Base-by-base conservation (phyloP, 2,329 filamentous ascomycete genomes). In the Fusarium chaquense region DNA sequence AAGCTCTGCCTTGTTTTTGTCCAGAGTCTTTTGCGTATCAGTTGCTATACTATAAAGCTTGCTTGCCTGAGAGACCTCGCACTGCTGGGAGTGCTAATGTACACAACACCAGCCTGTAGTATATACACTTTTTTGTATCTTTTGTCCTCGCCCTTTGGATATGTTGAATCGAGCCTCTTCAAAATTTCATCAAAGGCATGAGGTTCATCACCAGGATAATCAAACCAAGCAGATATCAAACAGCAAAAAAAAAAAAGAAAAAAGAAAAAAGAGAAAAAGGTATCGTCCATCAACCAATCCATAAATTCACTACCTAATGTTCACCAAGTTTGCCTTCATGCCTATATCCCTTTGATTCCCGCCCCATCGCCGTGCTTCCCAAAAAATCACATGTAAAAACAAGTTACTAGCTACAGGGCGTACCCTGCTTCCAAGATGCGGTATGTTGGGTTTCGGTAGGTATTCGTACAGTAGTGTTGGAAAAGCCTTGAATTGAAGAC, bases 341-440 rank as follows among this genome's bases (percentile, higher is more conserved):
- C 71, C 71, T 68, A 57, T 70, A 62, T 70, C 63, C 67, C 67
- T 64, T 63, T 57, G 64, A 49, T 32, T 47, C 62, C 49, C 35
- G 36, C 49, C 67, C 67, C 71, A 74, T 73, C 71, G 71, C 71
- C 71, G 67, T 73, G 70, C 70, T 73, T 72, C 70, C 70, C 62
- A 62, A 67, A 69, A 62, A 69, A 58, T 45, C 53, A 62, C 58
- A 71, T 49, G 56, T 67, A 58, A 69, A 65, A 69, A 71, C 57
- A 58, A 58, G 66, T 65, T 66, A 63, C 64, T 57, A 68, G 57
- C 67, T 67, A 58, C 67, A 73, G 62, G 57, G 57, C 47, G 53
- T 51, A 22, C 63, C 50, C 67, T 68, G 67, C 26, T 54, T 56
- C 63, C 63, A 65, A 64, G 58, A 70, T 70, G 68, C 53, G 52